These are phyloP conservation scores for Mycena sanguinolenta DNA, from an alignment of 768 basidiomycete genomes.

Conservation along the genomic window DNA sequence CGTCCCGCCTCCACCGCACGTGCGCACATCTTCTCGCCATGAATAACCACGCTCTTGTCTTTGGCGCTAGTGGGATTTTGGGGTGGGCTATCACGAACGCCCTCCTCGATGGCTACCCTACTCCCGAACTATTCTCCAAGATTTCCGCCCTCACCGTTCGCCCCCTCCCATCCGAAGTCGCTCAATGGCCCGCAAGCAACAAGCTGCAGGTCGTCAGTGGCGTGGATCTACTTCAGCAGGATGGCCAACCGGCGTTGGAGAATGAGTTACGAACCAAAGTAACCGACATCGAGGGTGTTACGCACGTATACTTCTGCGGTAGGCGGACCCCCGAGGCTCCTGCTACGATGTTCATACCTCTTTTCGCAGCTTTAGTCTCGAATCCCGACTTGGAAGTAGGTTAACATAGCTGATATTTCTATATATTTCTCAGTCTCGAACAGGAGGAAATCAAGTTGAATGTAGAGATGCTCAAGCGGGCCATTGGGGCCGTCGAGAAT, in stretches of 20 bases:
- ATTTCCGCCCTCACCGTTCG: neutral
- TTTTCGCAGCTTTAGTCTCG: neutral
- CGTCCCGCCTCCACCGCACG: neutral
- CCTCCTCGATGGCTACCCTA: neutral
- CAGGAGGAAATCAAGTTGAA: too few species aligned
- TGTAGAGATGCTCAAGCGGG: too few species aligned
- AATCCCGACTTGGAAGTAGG: neutral
- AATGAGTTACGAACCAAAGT: neutral
- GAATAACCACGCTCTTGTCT: neutral
- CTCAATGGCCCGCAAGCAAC: neutral
- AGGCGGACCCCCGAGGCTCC: neutral
- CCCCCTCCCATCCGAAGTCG: neutral
- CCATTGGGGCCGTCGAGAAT: neutral
- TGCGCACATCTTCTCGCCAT: neutral
- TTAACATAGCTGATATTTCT: neutral
- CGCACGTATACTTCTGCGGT: neutral
- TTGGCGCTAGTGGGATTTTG: neutral
- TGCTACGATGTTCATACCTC: neutral
- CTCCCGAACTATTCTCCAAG: neutral
- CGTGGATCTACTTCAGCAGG: neutral
- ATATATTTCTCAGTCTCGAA: neutral
- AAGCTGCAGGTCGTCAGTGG: neutral
- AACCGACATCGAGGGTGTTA: neutral
- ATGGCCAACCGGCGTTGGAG: neutral
- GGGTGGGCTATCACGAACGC: neutral